Evolutionary conservation across 1,284 basidiomycete species (phyloP).

Genomic region (Laetiporus sulphureus): DNA sequence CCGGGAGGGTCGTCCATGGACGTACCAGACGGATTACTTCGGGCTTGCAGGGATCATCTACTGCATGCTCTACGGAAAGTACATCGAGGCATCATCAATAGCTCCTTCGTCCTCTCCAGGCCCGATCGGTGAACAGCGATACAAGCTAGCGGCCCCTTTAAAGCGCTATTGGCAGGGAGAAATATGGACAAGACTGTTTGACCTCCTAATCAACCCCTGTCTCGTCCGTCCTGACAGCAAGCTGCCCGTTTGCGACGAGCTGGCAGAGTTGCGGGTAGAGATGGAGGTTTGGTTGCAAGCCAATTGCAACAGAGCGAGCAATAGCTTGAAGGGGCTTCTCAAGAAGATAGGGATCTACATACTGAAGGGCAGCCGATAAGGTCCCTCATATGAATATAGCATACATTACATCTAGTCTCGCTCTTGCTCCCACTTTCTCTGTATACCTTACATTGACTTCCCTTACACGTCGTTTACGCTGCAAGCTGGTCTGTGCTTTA

Average conservation of each 20-base stretch:
- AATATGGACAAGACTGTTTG: constrained; percentile 83
- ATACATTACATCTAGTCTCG: no score
- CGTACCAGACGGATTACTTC: constrained; percentile 93
- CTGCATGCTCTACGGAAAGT: constrained; percentile 95
- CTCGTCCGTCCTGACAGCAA: constrained; percentile 43
- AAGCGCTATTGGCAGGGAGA: constrained; percentile 96
- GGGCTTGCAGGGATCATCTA: constrained; percentile 91
- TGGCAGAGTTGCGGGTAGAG: constrained; percentile 59
- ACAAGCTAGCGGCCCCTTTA: constrained; percentile 72
- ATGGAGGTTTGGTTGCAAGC: constrained; percentile 86
- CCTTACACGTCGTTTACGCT: no score
- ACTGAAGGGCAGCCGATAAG: constrained; percentile 17
- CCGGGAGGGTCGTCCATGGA: constrained; percentile 80
- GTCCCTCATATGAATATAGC: no score
- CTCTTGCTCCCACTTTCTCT: no score
- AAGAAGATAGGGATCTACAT: constrained; percentile 62
- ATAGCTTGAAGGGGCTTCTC: constrained; percentile 78
- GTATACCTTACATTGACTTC: no score
- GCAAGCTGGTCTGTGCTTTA: no score
- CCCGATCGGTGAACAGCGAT: constrained; percentile 29
- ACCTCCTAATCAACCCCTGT: constrained; percentile 79
- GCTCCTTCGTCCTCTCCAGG: constrained; percentile 28
- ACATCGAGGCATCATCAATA: constrained; percentile 72
- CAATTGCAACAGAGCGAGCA: constrained; percentile 82
- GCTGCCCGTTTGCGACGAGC: constrained; percentile 67